These are phyloP conservation scores for Hyaloscypha hepaticicola DNA, from an alignment of 495 filamentous ascomycete genomes.

Conservation along the genomic window DNA sequence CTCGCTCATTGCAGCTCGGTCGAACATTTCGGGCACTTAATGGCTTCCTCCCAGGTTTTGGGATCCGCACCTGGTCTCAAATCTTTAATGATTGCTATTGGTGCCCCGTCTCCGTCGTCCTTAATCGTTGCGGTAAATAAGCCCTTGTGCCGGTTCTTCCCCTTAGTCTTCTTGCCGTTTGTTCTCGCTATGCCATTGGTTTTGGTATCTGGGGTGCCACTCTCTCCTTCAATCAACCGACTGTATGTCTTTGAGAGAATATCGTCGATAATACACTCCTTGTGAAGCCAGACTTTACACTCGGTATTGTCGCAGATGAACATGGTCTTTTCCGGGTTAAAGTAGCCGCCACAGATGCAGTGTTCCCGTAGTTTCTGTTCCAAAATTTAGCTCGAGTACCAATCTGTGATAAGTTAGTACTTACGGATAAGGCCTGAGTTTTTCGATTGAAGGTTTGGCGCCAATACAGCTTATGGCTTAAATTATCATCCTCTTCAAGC, in stretches of 20 bases:
- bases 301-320: constrained; percentile 53
- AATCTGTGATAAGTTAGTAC: neutral
- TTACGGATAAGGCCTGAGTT: constrained; percentile 57
- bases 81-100: constrained; percentile 2
- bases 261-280: constrained; percentile 56
- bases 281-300: constrained; percentile 66
- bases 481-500: constrained; percentile 62
- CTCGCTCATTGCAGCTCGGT: constrained; percentile 9
- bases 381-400: constrained; percentile 17
- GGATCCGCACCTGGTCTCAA: neutral
- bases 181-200: constrained; percentile 17
- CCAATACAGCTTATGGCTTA: constrained; percentile 60
- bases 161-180: constrained; percentile 18
- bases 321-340: constrained; percentile 61
- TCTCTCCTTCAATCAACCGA: constrained; percentile 30
- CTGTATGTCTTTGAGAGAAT: constrained; percentile 47
- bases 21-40: constrained; percentile 5
- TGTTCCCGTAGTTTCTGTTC: constrained; percentile 54
- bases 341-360: constrained; percentile 60
- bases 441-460: constrained; percentile 59
- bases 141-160: constrained; percentile 14
- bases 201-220: neutral
- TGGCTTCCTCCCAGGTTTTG: neutral
- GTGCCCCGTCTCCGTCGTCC: neutral
- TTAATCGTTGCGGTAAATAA: constrained; percentile 16